Base-by-base conservation (phyloP, 2,329 filamentous ascomycete genomes). In the Fusarium sp. region DNA sequence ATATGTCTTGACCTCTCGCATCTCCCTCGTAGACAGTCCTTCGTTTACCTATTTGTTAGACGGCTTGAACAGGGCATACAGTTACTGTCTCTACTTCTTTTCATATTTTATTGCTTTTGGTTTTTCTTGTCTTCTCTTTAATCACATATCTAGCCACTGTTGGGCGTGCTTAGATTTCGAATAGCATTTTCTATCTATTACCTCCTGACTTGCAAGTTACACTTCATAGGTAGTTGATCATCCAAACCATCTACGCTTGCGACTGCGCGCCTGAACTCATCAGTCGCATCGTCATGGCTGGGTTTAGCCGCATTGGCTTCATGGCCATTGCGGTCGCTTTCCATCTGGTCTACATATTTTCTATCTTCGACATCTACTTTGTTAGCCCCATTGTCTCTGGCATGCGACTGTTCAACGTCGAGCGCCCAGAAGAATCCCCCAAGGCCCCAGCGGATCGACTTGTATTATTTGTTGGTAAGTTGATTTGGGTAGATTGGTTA, bases 351-450 rank as follows among this genome's bases (percentile, higher is more conserved):
- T 99, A 99, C 79, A 91, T 97, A 57, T 92, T 91, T 77, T 97
- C 94, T 62, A 98, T 98, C 75, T 99, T 99, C 81, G 94, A 97
- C 79, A 96, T 98, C 68, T 98, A 99, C 81, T 99, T 99, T 77
- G 94, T 97, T 76, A 97, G 94, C 77, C 96, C 96, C 21, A 96
- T 99, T 72, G 96, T 98, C 54, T 92, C 91, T 82, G 96, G 96
- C 76, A 99, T 99, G 96, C 88, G 87, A 75, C 87, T 94, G 62
- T 94, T 93, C 79, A 81, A 84, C 43, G 84, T 96, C 36, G 87
- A 94, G 61, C 85, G 90, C 55, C 81, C 86, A 37, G 72, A 80
- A 40, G 80, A 64, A 3, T 64, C 81, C 50, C 78, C 79, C 49
- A 88, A 90, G 78, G 87, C 94, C 21, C 96, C 96, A 2, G 95